Conservation (phyloP, 23 red algal genomes). For the Pyropia haitanensis region DNA sequence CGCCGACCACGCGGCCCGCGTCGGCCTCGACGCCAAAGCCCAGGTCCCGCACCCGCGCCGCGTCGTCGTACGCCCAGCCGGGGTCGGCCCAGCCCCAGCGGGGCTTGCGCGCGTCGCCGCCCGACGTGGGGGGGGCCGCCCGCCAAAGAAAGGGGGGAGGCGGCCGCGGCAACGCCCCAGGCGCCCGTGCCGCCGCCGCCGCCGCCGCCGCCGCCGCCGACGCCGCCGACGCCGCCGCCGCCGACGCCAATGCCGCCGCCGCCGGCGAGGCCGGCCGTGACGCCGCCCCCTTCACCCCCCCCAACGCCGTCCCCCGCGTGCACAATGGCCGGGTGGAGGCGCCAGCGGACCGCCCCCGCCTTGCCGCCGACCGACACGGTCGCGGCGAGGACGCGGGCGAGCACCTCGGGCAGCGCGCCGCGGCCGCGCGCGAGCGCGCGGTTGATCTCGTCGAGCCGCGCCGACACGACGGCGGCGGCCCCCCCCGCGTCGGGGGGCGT, state of each 20-base stretch:
- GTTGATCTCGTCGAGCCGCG: slow-evolving; percentile 3
- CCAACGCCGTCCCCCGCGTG: background rate
- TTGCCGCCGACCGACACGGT: slow-evolving; percentile 11
- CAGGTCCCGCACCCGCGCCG: no score
- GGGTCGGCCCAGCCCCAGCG: no score
- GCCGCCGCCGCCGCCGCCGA: slow-evolving; percentile 2
- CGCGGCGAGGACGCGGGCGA: slow-evolving; percentile 7
- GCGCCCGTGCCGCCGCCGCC: slow-evolving; percentile 1
- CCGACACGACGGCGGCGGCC: background rate
- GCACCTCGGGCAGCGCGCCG: slow-evolving; percentile 6
- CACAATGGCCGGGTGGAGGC: background rate
- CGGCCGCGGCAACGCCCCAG: no score
- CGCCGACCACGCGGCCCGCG: no score
- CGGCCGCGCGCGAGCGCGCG: background rate
- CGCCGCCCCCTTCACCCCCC: background rate
- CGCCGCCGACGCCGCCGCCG: background rate
- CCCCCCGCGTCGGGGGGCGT: background rate
- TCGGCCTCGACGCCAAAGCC: no score
- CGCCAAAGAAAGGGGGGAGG: no score
- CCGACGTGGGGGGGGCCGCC: no score
- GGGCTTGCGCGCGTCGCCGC: no score
- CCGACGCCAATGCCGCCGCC: background rate
- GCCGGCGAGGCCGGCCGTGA: background rate
- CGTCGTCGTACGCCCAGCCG: no score
- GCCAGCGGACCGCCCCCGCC: background rate